These are phyloP conservation scores for Cystobasidium ongulense DNA, from an alignment of 768 basidiomycete genomes.

Conservation along the genomic window DNA sequence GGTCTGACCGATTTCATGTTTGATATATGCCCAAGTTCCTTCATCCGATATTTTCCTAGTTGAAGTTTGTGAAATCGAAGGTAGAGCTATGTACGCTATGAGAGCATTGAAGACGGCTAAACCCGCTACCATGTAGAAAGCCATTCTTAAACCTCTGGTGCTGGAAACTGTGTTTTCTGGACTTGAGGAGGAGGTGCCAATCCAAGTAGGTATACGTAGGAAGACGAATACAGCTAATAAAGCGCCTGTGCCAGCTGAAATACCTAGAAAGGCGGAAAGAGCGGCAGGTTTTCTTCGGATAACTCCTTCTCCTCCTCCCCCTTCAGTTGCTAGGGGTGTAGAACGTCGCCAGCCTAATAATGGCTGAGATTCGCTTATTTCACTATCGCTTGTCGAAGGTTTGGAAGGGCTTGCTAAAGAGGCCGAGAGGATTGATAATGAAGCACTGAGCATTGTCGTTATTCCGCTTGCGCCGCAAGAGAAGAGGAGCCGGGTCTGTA, in stretches of 20 bases:
- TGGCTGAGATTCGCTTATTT: slow-evolving; percentile 1
- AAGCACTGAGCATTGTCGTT: slow-evolving; percentile 20
- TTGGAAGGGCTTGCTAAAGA: neutral
- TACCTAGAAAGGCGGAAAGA: slow-evolving; percentile 22
- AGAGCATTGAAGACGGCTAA: neutral
- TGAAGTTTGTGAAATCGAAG: neutral
- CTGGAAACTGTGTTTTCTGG: neutral
- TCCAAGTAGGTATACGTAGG: slow-evolving; percentile 2
- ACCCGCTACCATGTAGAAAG: neutral
- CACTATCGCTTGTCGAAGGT: neutral
- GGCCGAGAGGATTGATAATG: neutral
- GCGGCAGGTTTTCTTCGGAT: neutral
- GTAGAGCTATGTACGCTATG: neutral
- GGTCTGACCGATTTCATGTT: neutral
- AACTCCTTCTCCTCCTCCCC: neutral
- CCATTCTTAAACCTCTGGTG: neutral
- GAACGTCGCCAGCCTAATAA: slow-evolving; percentile 10
- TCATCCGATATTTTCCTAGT: neutral
- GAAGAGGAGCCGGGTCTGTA: slow-evolving; percentile 18
- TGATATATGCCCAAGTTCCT: neutral
- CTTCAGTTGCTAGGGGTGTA: neutral
- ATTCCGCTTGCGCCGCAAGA: slow-evolving; percentile 11
- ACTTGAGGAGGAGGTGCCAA: neutral
- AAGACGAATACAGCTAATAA: slow-evolving; percentile 20
- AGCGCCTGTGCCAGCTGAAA: slow-evolving; percentile 11